Percentiles rank a stretch among this genome's conserved stretches.
Conservation (phyloP, 2,329 filamentous ascomycete species). For the Aspergillus pseudoviridinutans region DNA sequence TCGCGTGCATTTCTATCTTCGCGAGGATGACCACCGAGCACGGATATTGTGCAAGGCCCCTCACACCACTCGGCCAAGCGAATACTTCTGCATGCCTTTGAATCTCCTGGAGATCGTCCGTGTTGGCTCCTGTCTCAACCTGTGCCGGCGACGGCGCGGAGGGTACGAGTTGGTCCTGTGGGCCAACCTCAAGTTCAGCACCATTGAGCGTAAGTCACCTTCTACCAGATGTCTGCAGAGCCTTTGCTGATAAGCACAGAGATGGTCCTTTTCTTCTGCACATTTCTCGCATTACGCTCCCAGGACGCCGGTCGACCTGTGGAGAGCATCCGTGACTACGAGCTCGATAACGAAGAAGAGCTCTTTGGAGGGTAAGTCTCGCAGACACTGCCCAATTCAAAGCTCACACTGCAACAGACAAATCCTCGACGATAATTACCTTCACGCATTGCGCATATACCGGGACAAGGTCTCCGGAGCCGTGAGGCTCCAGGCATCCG, state of each 20-base stretch:
- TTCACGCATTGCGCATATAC: constrained; percentile 54
- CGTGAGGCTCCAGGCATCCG: constrained; percentile 55
- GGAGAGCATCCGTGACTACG: constrained; percentile 45
- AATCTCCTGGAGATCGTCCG: constrained; percentile 42
- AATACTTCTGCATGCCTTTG: constrained; percentile 49
- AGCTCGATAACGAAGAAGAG: constrained; percentile 46
- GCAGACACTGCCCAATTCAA: fast-evolving
- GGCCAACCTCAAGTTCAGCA: constrained; percentile 52
- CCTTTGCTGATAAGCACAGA: constrained; percentile 28
- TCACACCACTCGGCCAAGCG: constrained; percentile 36
- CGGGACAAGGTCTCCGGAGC: constrained; percentile 49
- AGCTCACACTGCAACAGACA: constrained; percentile 33
- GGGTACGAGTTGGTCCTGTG: constrained; percentile 47
- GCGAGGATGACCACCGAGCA: constrained; percentile 48
- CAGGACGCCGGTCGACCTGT: constrained; percentile 47
- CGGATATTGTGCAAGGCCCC: constrained; percentile 52
- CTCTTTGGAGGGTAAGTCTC: constrained; percentile 48
- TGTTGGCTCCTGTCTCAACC: constrained; percentile 34
- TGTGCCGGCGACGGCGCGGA: constrained; percentile 33
- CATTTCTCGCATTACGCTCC: constrained; percentile 54
- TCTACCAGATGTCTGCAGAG: background rate
- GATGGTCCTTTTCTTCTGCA: constrained; percentile 56
- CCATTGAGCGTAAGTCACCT: constrained; percentile 48
- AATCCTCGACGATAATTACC: constrained; percentile 50
- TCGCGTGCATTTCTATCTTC: constrained; percentile 49